phyloP scores from a whole-genome alignment of 148 eudicot species.

The Vaccinium corymbosum region DNA sequence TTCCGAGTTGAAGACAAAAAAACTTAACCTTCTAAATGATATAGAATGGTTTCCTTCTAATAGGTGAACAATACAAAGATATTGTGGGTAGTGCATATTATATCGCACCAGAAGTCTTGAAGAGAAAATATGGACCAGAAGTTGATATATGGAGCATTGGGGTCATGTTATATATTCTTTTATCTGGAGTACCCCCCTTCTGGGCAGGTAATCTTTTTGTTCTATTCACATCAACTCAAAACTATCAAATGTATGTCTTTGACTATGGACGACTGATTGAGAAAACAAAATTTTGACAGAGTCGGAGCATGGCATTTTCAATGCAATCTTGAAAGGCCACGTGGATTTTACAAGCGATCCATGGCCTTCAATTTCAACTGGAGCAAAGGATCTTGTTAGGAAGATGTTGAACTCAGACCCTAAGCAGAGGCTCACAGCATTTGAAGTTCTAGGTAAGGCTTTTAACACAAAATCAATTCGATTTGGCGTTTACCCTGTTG shows the following conservation, averaged over 20 bases:
- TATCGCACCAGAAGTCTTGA: slow-evolving; percentile 51
- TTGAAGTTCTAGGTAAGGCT: slow-evolving; percentile 72
- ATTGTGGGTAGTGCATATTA: slow-evolving; percentile 53
- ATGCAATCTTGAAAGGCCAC: slow-evolving; percentile 83
- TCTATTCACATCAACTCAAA: not conserved
- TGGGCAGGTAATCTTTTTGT: slow-evolving; percentile 41
- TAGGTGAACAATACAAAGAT: slow-evolving; percentile 61
- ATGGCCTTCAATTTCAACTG: slow-evolving; percentile 85
- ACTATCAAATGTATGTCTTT: not conserved
- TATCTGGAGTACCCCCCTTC: slow-evolving; percentile 50
- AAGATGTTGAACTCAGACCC: slow-evolving; percentile 88
- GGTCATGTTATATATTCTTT: slow-evolving; percentile 49
- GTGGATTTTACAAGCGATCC: slow-evolving; percentile 86
- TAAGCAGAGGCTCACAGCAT: slow-evolving; percentile 82
- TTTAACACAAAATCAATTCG: not conserved
- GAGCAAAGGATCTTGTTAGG: slow-evolving; percentile 89
- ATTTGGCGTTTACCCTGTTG: not conserved
- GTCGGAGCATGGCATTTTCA: slow-evolving; percentile 94
- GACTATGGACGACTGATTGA: not conserved
- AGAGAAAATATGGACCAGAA: slow-evolving; percentile 48
- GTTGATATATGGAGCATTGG: slow-evolving; percentile 53
- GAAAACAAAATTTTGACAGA: slow-evolving; percentile 33
- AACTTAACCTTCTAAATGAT: not conserved
- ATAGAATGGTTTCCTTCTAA: not conserved
- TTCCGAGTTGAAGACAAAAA: not conserved